A percentile compares a stretch with the other conserved stretches of the same genome.
phyloP scores from a whole-genome alignment of 202 grass and related monocot genomes.

The Carex arenaria region DNA sequence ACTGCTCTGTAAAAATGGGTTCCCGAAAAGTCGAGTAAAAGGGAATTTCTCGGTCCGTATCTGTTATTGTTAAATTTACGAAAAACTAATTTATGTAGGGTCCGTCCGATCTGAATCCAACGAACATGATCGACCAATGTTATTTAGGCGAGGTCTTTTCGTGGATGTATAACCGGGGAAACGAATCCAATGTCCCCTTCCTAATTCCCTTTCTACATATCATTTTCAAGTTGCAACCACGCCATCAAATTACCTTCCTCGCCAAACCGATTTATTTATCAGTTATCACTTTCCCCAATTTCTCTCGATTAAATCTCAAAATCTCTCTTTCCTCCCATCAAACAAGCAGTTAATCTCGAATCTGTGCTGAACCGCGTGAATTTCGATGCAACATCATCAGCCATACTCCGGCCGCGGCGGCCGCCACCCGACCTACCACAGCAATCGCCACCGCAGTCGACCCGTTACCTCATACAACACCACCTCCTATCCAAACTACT shows the following conservation, averaged over 20 bases:
- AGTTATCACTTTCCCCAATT: conserved; percentile 23
- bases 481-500: background rate
- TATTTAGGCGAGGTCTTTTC: background rate
- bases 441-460: conserved; percentile 21
- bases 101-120: background rate
- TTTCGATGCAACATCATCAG: conserved; percentile 20
- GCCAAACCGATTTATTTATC: conserved; percentile 10
- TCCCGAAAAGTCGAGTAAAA: no score
- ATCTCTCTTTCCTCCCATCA: background rate
- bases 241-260: background rate
- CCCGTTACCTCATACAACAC: conserved; percentile 2
- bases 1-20: no score
- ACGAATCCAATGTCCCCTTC: background rate
- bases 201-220: background rate
- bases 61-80: no score
- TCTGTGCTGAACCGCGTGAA: conserved; percentile 3
- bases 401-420: conserved; percentile 8
- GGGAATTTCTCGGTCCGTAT: no score
- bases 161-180: background rate
- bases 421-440: conserved; percentile 31
- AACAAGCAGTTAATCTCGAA: background rate
- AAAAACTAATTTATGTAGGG: no score
- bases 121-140: background rate
- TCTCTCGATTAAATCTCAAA: background rate
- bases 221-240: conserved; percentile 3